phyloP scores from a whole-genome alignment of 495 filamentous ascomycete species.

The Neurospora sp. region DNA sequence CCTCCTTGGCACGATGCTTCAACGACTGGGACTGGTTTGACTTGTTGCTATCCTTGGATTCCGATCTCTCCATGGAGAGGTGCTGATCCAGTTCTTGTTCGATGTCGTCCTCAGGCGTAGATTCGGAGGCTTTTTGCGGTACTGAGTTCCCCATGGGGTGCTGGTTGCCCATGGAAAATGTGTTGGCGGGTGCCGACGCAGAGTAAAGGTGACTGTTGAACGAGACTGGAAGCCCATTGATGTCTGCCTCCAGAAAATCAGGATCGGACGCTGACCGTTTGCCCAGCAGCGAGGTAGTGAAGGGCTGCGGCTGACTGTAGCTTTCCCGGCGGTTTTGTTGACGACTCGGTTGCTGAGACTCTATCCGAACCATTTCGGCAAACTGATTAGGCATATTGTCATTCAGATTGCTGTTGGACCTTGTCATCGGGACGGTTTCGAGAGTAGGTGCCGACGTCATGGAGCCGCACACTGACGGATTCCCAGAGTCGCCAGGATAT shows the following conservation, averaged over 20 bases:
- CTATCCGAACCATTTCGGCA: slow-evolving; percentile 31
- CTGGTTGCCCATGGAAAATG: slow-evolving; percentile 10
- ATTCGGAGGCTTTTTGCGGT: slow-evolving; percentile 20
- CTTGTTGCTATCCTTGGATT: slow-evolving; percentile 31
- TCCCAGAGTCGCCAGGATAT: slow-evolving; percentile 7
- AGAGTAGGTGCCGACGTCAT: slow-evolving; percentile 34
- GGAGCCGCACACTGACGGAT: slow-evolving; percentile 31
- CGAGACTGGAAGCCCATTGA: slow-evolving; percentile 19
- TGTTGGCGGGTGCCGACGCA: slow-evolving; percentile 19
- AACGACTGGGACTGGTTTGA: slow-evolving; percentile 32
- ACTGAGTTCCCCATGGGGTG: slow-evolving; percentile 27
- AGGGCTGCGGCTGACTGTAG: slow-evolving; percentile 7
- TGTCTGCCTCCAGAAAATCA: slow-evolving; percentile 24
- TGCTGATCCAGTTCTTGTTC: slow-evolving; percentile 10
- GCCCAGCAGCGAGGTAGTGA: slow-evolving; percentile 15
- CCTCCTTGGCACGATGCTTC: slow-evolving; percentile 33
- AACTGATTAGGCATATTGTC: slow-evolving; percentile 29
- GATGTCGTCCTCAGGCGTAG: slow-evolving; percentile 4
- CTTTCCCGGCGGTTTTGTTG: slow-evolving; percentile 21
- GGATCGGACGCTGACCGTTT: slow-evolving; percentile 24
- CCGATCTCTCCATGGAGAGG: slow-evolving; percentile 32
- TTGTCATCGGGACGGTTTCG: slow-evolving; percentile 34
- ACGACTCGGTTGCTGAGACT: slow-evolving; percentile 28
- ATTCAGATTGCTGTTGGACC: slow-evolving; percentile 32
- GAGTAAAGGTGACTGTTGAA: slow-evolving; percentile 16